Conservation (phyloP, 2,329 filamentous ascomycete species). For the Penicillium polonicum region DNA sequence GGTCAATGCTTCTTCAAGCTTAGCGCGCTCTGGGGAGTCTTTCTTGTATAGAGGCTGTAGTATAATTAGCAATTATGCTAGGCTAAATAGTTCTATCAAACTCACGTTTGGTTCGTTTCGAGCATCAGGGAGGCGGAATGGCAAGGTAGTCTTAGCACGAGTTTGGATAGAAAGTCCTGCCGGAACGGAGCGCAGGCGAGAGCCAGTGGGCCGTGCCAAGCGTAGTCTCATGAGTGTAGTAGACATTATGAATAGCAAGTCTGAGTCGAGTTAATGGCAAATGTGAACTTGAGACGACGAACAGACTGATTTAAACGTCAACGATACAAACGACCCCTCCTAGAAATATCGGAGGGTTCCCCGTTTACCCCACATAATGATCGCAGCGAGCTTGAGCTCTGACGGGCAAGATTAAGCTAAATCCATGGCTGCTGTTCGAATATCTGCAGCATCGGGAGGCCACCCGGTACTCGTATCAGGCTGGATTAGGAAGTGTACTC, state of each 20-base stretch:
- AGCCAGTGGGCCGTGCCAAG: conserved; percentile 14
- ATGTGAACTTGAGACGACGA: background rate
- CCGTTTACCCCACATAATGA: conserved; percentile 8
- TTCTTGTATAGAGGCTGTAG: conserved; percentile 26
- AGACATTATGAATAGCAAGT: conserved; percentile 15
- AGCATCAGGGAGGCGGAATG: conserved; percentile 33
- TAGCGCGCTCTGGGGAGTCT: conserved; percentile 36
- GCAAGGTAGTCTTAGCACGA: conserved; percentile 28
- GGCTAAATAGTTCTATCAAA: background rate
- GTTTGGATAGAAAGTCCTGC: conserved; percentile 14
- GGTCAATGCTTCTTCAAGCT: conserved; percentile 32
- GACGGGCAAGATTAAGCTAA: background rate
- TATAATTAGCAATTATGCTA: background rate
- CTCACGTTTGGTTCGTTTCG: conserved; percentile 39
- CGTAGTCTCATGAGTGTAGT: conserved; percentile 20
- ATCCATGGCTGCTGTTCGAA: background rate
- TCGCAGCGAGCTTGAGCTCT: background rate
- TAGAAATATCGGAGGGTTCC: background rate
- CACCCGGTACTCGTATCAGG: background rate
- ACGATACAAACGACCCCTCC: background rate
- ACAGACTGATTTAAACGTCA: conserved; percentile 1
- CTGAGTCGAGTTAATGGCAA: background rate
- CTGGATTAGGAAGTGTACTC: background rate
- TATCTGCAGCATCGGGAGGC: conserved; percentile 6
- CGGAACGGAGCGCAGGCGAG: conserved; percentile 14